Conservation (phyloP, 1,284 basidiomycete species). For the Neolentinus lepideus region DNA sequence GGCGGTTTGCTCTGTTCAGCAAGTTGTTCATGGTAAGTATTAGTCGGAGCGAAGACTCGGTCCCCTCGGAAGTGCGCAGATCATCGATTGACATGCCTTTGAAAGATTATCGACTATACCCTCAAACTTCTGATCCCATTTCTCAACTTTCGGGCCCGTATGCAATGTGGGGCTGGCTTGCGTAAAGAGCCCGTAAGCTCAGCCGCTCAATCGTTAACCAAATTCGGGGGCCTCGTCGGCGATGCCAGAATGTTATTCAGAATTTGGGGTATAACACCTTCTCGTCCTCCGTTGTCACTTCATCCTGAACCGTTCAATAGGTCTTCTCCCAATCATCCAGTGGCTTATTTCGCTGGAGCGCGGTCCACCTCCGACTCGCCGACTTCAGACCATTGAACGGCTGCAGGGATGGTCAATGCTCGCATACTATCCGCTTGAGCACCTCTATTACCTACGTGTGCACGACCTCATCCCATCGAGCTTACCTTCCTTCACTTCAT, state of each 20-base stretch:
- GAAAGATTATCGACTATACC: constrained; percentile 62
- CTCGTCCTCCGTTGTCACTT: not conserved
- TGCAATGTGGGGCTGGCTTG: constrained; percentile 58
- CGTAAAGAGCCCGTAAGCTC: constrained; percentile 42
- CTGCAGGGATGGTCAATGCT: constrained; percentile 83
- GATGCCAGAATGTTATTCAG: constrained; percentile 69
- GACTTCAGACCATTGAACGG: constrained; percentile 68
- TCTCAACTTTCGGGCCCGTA: constrained; percentile 54
- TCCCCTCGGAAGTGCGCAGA: not conserved
- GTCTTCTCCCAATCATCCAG: constrained; percentile 68
- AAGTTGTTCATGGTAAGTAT: constrained; percentile 65
- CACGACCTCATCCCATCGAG: constrained; percentile 56
- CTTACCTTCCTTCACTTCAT: constrained; percentile 31
- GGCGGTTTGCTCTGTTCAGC: constrained; percentile 27
- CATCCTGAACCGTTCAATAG: constrained; percentile 25
- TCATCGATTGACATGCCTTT: not conserved
- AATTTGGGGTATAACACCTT: constrained; percentile 63
- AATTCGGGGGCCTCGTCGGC: constrained; percentile 47
- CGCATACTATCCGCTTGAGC: constrained; percentile 76
- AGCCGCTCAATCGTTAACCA: constrained; percentile 44
- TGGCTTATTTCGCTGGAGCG: constrained; percentile 73
- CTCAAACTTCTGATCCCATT: constrained; percentile 63
- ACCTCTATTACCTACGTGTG: constrained; percentile 62
- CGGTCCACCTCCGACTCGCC: constrained; percentile 57
- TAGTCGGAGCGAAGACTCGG: not conserved